Conservation (phyloP, 2,329 filamentous ascomycete species). For the Scytalidium lignicola region DNA sequence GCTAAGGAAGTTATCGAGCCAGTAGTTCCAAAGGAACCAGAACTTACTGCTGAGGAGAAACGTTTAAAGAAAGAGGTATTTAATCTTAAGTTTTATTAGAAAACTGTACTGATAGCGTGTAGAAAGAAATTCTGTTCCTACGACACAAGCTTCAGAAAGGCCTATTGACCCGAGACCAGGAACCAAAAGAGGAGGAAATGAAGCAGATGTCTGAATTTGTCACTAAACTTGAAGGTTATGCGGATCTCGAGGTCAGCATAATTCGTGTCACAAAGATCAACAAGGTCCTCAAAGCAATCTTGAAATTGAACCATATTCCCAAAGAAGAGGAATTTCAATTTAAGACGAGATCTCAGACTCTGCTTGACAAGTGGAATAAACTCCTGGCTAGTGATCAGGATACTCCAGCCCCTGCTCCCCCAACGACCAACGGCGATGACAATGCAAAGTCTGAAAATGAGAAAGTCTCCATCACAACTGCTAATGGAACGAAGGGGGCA, state of each 20-base stretch:
- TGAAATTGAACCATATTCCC: constrained; percentile 77
- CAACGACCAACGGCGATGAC: constrained; percentile 27
- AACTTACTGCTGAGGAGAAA: constrained; percentile 53
- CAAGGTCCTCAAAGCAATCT: constrained; percentile 92
- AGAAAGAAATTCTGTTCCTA: constrained; percentile 83
- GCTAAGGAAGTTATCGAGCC: constrained; percentile 50
- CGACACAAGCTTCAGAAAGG: constrained; percentile 94
- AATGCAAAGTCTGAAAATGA: constrained; percentile 27
- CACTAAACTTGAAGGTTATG: constrained; percentile 72
- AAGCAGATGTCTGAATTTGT: constrained; percentile 71
- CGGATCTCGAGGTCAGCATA: constrained; percentile 81
- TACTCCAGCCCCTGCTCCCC: constrained; percentile 28
- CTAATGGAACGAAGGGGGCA: constrained; percentile 24
- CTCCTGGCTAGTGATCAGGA: constrained; percentile 60
- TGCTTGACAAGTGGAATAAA: constrained; percentile 88
- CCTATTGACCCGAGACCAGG: constrained; percentile 76
- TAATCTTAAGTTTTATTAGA: background rate
- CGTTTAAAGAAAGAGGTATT: constrained; percentile 54
- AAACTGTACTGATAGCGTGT: background rate
- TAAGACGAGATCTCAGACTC: constrained; percentile 72
- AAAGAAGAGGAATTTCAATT: constrained; percentile 86
- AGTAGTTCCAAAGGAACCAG: constrained; percentile 46
- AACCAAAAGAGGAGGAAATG: constrained; percentile 85
- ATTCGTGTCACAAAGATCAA: constrained; percentile 94
- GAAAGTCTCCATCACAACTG: constrained; percentile 19